A percentile compares a stretch with the other conserved stretches of the same genome.
Conservation (phyloP, 2,329 filamentous ascomycete species). For the Sordariomycetes sp. region DNA sequence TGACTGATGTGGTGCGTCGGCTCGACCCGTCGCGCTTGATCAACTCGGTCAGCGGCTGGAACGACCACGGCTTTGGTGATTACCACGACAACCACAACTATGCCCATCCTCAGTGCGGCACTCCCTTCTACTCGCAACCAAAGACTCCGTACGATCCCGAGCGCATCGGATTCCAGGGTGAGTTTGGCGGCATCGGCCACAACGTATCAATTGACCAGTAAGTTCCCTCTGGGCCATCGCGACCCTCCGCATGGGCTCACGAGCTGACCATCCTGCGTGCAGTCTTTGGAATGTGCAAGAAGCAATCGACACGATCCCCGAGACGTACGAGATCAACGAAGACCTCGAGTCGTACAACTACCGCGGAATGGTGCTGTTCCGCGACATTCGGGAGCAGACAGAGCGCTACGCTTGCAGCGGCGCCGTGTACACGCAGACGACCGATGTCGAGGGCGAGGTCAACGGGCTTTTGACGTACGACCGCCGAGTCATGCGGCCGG, state of each 20-base stretch:
- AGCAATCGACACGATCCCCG: constrained; percentile 50
- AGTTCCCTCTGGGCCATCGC: constrained; percentile 13
- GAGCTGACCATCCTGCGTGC: not conserved
- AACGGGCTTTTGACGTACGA: constrained; percentile 66
- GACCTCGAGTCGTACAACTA: constrained; percentile 56
- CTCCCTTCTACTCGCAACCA: constrained; percentile 53
- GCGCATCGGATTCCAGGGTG: constrained; percentile 60
- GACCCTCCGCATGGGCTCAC: not conserved
- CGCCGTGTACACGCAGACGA: constrained; percentile 65
- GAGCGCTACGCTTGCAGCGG: constrained; percentile 54
- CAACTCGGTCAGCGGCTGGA: constrained; percentile 56
- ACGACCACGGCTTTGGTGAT: constrained; percentile 59
- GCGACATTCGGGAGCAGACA: constrained; percentile 53
- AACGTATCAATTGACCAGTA: constrained; percentile 54
- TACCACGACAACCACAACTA: constrained; percentile 62
- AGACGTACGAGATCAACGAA: constrained; percentile 58
- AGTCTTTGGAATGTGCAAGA: constrained; percentile 56
- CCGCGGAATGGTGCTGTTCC: constrained; percentile 49
- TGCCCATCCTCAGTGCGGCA: constrained; percentile 60
- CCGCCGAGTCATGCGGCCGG: constrained; percentile 46
- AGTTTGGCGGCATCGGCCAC: constrained; percentile 61
- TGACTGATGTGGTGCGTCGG: constrained; percentile 44
- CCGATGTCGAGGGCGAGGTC: constrained; percentile 66
- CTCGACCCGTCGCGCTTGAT: constrained; percentile 58
- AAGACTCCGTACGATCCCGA: constrained; percentile 46